A percentile compares a stretch with the other conserved stretches of the same genome.
Conservation (phyloP, 345 rosid genomes). For the Heritiera fomes region DNA sequence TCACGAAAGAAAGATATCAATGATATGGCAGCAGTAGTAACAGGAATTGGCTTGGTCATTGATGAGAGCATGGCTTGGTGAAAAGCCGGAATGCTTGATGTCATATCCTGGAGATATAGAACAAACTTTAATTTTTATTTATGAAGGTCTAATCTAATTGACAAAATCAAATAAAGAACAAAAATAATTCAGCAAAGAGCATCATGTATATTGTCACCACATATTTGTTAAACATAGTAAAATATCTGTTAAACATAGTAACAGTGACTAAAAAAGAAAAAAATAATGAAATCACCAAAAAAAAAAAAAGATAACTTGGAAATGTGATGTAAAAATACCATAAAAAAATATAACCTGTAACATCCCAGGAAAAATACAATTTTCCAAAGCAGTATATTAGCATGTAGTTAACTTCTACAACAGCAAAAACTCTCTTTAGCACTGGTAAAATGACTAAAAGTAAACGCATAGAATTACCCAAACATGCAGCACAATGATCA, state of each 20-base stretch:
- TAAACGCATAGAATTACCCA: neutral
- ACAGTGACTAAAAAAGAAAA: neutral
- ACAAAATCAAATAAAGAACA: constrained; percentile 1
- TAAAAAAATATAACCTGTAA: neutral
- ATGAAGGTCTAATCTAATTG: constrained; percentile 10
- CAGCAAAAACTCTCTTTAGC: neutral
- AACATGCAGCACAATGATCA: constrained; percentile 1
- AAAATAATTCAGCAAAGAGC: neutral
- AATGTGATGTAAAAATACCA: neutral
- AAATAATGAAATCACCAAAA: neutral
- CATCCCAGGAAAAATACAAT: neutral
- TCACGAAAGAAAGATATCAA: constrained; percentile 66
- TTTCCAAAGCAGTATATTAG: neutral
- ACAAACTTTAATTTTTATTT: constrained; percentile 20
- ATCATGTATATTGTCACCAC: neutral
- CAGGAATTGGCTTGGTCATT: constrained; percentile 66
- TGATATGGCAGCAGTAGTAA: constrained; percentile 72
- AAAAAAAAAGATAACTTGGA: neutral
- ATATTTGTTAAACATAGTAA: neutral
- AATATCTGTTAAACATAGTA: neutral
- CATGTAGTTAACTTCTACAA: neutral
- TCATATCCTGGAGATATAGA: constrained; percentile 55
- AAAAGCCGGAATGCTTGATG: constrained; percentile 55
- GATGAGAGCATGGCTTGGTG: constrained; percentile 81
- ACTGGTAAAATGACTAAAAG: neutral